phyloP scores from a whole-genome alignment of 2,329 filamentous ascomycete species.

The Verticillium longisporum region DNA sequence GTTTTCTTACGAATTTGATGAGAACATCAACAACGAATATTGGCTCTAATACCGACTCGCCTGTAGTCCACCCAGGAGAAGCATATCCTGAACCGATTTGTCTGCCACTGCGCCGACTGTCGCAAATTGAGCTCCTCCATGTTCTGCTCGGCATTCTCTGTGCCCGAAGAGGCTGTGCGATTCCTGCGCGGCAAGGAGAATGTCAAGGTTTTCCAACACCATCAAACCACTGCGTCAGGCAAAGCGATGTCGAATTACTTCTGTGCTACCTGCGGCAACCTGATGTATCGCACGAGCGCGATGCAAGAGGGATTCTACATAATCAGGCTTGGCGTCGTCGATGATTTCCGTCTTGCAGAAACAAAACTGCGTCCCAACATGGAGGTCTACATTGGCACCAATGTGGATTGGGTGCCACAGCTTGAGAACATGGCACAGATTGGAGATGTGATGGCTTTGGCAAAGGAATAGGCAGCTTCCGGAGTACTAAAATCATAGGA shows the following conservation, averaged over 20 bases:
- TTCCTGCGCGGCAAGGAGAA: conserved; percentile 45
- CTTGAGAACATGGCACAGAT: too few relatives aligned
- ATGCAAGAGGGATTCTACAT: conserved; percentile 36
- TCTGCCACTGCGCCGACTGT: conserved; percentile 57
- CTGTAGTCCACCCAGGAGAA: conserved; percentile 35
- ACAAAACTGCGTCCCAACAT: conserved; percentile 44
- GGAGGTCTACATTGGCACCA: conserved; percentile 22
- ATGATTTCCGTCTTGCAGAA: conserved; percentile 53
- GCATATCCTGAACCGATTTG: conserved; percentile 40
- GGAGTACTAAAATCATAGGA: too few relatives aligned
- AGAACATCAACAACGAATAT: not conserved
- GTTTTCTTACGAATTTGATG: not conserved
- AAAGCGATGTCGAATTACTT: conserved; percentile 56
- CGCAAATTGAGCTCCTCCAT: conserved; percentile 57
- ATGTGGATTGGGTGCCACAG: too few relatives aligned
- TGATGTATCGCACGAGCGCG: conserved; percentile 49
- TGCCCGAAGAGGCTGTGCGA: conserved; percentile 34
- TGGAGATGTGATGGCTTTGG: too few relatives aligned
- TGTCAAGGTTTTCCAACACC: conserved; percentile 38
- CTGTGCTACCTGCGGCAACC: conserved; percentile 50
- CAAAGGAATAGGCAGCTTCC: too few relatives aligned
- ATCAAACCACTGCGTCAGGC: conserved; percentile 36
- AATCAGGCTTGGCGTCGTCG: conserved; percentile 52
- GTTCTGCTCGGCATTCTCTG: conserved; percentile 53
- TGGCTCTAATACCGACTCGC: not conserved